Conservation (phyloP, 1,284 basidiomycete genomes). For the Cutaneotrichosporon cavernicola region DNA sequence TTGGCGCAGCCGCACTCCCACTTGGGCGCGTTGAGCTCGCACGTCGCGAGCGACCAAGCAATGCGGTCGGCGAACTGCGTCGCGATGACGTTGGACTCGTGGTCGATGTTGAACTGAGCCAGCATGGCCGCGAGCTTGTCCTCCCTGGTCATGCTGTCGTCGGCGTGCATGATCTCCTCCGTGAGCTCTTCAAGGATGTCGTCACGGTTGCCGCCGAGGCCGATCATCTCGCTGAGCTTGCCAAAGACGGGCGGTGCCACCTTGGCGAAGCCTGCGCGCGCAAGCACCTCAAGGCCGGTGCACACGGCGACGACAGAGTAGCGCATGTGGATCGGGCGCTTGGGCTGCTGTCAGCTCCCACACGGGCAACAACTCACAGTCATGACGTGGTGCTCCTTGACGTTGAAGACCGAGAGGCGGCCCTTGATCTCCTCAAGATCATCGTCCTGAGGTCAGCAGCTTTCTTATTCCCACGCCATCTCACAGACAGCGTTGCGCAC, state of each 20-base stretch:
- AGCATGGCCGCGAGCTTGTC: neutral
- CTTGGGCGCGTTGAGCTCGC: neutral
- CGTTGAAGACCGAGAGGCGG: neutral
- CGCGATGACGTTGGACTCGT: neutral
- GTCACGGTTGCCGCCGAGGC: neutral
- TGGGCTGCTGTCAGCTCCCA: constrained; percentile 7
- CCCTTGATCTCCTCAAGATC: neutral
- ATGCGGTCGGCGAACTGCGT: constrained; percentile 4
- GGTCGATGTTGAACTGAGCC: neutral
- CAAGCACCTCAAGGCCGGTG: constrained; percentile 8
- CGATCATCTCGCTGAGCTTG: constrained; percentile 6
- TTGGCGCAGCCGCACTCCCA: neutral
- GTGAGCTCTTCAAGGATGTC: neutral
- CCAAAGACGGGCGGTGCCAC: constrained; percentile 2
- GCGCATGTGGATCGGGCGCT: constrained; percentile 1
- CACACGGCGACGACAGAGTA: constrained; percentile 4
- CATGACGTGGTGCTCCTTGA: neutral
- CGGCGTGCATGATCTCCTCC: constrained; percentile 10
- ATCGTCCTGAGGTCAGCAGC: neutral
- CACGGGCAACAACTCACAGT: neutral
- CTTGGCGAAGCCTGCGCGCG: neutral
- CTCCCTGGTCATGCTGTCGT: neutral
- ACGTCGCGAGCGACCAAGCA: constrained; percentile 3
- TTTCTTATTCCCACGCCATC: neutral
- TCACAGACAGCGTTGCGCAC: neutral